These are phyloP conservation scores for Phlyctochytrium bullatum DNA, from an alignment of 192 early-diverging fungal species.

Conservation along the genomic window DNA sequence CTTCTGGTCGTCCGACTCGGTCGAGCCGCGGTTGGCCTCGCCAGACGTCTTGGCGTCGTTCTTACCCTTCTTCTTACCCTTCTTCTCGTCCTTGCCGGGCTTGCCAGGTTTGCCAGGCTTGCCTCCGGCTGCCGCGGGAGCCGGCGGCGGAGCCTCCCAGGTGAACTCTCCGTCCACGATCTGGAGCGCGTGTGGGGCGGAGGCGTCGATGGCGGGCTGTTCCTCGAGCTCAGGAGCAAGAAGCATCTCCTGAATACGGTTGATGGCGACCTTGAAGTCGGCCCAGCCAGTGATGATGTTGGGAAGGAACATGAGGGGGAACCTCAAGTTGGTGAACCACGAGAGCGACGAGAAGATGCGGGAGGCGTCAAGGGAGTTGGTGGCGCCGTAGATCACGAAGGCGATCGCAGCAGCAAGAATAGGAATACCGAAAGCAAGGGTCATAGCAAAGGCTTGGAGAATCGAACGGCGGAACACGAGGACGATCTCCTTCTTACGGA, in stretches of 20 bases:
- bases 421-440: slow-evolving; percentile 50
- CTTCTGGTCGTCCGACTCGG: not conserved
- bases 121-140: not conserved
- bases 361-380: slow-evolving; percentile 26
- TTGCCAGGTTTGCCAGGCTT: slow-evolving; percentile 26
- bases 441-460: slow-evolving; percentile 40
- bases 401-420: slow-evolving; percentile 38
- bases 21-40: not conserved
- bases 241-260: slow-evolving; percentile 50
- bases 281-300: slow-evolving; percentile 39
- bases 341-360: slow-evolving; percentile 47
- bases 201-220: slow-evolving; percentile 37
- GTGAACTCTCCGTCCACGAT: slow-evolving; percentile 61
- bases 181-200: slow-evolving; percentile 48
- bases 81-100: slow-evolving; percentile 28
- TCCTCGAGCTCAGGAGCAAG: slow-evolving; percentile 62
- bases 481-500: slow-evolving; percentile 43
- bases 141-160: slow-evolving; percentile 53
- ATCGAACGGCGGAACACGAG: slow-evolving; percentile 34
- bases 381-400: slow-evolving; percentile 45
- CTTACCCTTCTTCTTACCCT: too few relatives aligned
- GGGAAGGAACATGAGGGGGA: slow-evolving; percentile 59
- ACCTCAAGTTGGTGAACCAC: slow-evolving; percentile 45
- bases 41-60: not conserved
- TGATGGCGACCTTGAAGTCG: slow-evolving; percentile 51